Evolutionary conservation across 1,284 basidiomycete species (phyloP).

Genomic region (Malassezia obtusa): DNA sequence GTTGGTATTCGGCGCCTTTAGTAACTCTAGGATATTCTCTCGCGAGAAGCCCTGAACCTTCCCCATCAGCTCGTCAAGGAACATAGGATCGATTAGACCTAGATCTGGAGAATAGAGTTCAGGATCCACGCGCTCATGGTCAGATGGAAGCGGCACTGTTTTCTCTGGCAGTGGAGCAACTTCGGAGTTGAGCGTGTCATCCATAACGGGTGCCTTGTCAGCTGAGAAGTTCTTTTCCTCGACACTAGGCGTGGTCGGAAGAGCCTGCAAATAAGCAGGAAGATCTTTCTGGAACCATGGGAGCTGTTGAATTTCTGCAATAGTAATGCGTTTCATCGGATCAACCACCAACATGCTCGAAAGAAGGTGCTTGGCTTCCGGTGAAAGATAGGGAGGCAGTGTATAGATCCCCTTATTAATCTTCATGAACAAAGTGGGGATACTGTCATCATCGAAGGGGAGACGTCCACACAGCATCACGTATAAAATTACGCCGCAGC

Average conservation of each 20-base stretch:
- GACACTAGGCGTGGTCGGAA: constrained; percentile 62
- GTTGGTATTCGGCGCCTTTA: constrained; percentile 77
- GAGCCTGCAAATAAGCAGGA: constrained; percentile 54
- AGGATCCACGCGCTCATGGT: not conserved
- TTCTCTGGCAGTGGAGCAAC: not conserved
- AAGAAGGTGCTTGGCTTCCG: constrained; percentile 39
- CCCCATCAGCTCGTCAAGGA: constrained; percentile 69
- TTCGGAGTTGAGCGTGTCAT: constrained; percentile 8
- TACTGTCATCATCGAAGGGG: constrained; percentile 47
- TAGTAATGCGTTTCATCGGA: constrained; percentile 46
- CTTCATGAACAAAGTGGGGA: constrained; percentile 48
- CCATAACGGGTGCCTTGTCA: constrained; percentile 17
- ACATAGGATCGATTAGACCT: constrained; percentile 77
- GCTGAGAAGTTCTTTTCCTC: constrained; percentile 19
- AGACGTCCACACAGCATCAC: constrained; percentile 46
- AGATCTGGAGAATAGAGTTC: constrained; percentile 51
- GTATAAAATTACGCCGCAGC: constrained; percentile 46
- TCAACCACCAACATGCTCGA: constrained; percentile 47
- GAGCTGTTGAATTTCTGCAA: constrained; percentile 39
- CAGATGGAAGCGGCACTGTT: not conserved
- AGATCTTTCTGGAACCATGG: constrained; percentile 46
- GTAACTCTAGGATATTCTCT: constrained; percentile 73
- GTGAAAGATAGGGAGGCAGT: constrained; percentile 40
- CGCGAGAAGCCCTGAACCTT: constrained; percentile 68
- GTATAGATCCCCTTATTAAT: constrained; percentile 46